Conservation (phyloP, 1,284 basidiomycete species). For the Anthracocystis walkeri region DNA sequence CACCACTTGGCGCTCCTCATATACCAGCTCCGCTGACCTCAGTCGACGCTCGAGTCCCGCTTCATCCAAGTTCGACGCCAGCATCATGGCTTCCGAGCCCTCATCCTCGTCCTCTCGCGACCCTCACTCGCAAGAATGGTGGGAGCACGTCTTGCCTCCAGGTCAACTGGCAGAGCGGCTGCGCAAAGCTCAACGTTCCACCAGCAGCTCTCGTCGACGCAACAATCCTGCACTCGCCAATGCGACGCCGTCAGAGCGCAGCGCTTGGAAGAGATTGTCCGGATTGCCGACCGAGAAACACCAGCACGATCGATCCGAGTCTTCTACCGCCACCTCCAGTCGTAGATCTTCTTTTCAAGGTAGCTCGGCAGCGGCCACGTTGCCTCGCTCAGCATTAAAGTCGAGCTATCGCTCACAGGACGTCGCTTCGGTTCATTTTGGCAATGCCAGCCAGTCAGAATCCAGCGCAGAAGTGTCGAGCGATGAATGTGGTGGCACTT, state of each 20-base stretch:
- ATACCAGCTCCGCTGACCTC: slow-evolving; percentile 23
- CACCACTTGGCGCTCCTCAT: slow-evolving; percentile 24
- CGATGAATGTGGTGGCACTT: slow-evolving; percentile 31
- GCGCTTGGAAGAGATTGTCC: slow-evolving; percentile 43
- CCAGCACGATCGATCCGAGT: slow-evolving; percentile 17
- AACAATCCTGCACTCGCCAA: slow-evolving; percentile 41
- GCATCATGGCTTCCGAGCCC: slow-evolving; percentile 4
- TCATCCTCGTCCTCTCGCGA: slow-evolving; percentile 13
- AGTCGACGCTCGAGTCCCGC: slow-evolving; percentile 27
- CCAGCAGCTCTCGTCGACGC: slow-evolving; percentile 38
- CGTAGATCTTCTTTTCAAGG: slow-evolving; percentile 32
- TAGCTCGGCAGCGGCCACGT: slow-evolving; percentile 14
- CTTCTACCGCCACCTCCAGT: slow-evolving; percentile 32
- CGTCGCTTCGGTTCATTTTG: background rate
- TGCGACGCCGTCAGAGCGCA: slow-evolving; percentile 46
- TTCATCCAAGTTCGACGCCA: slow-evolving; percentile 9
- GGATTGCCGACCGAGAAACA: slow-evolving; percentile 29
- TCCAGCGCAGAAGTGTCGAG: slow-evolving; percentile 49
- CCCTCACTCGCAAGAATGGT: slow-evolving; percentile 53
- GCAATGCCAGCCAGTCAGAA: slow-evolving; percentile 14
- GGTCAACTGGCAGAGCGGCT: slow-evolving; percentile 60
- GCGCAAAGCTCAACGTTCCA: slow-evolving; percentile 52
- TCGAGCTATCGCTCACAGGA: slow-evolving; percentile 13
- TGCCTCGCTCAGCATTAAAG: slow-evolving; percentile 32
- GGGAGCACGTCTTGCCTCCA: slow-evolving; percentile 60